Evolutionary conservation across 83 land plant species (phyloP), one percentile per base, ranked within the genome.

Genomic region (Thuja plicata): DNA sequence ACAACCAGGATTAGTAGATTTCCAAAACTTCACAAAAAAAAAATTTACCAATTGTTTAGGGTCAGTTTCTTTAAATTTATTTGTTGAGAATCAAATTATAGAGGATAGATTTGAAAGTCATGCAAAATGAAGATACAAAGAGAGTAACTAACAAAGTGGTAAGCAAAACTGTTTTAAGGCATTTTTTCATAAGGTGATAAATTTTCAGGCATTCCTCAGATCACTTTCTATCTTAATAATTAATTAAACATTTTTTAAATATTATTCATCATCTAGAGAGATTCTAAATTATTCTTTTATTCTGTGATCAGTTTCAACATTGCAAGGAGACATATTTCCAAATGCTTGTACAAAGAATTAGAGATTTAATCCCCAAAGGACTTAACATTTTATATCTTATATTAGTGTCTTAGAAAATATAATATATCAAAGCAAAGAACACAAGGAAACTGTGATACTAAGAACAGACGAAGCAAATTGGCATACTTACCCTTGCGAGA

Each of bases 401-500:
- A 84, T 50, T 48, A n/a, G 16, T 84, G 35, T 84, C 30, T 84
- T 9, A 8, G 37, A 84, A 34, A 84, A 84, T 3, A 50, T 30
- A 50, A 13, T 37, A 48, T 4, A 32, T 50, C 52, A 30, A 50
- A 84, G 17, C 86, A 50, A 50, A 50, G 81, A 84, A 84, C 24
- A 50, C n/a, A 50, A 48, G 37, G n/a, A 84, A 48, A n/a, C 43
- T 13, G 12, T 50, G 15, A 84, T 50, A 84, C 60, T 32, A 84
- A 50, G 60, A 45, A 84, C 50, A 55, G 35, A 84, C 27, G 3
- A 84, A 48, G n/a, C n/a, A 34, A 12, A 60, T n/a, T 38, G 54
- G 73, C 60, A 24, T 62, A 89, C 92, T 87, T 89, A 98, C 99
- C 92, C 95, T 93, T 17, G 92, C 93, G 80, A 98, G 90, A 87